A percentile compares a stretch with the other conserved stretches of the same genome.
These are phyloP conservation scores for Eimeria nieschulzi DNA, from an alignment of 169 alveolate species.

Conservation along the genomic window DNA sequence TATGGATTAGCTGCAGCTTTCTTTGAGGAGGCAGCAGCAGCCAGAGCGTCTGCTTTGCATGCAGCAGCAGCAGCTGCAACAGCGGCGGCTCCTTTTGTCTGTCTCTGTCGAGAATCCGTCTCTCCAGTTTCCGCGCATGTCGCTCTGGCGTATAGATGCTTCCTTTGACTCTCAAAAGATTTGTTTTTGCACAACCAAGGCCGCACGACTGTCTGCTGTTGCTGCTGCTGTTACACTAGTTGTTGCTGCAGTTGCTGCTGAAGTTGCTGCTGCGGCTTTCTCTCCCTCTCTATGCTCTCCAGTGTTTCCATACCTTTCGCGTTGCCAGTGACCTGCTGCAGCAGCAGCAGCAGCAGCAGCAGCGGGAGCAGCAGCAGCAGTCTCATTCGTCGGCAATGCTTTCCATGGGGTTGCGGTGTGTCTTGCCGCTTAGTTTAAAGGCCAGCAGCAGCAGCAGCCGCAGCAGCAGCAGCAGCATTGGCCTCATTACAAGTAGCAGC, in stretches of 20 bases:
- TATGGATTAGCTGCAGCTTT: not conserved
- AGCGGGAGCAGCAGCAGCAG: slow-evolving; percentile 30
- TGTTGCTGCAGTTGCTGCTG: slow-evolving; percentile 30
- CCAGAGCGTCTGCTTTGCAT: slow-evolving; percentile 1
- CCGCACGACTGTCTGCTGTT: not conserved
- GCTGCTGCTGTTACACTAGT: slow-evolving; percentile 24
- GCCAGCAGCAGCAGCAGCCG: slow-evolving; percentile 48
- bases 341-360: slow-evolving; percentile 47
- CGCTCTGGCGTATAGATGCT: not conserved
- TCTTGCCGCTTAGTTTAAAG: not conserved
- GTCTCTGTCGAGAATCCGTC: not conserved
- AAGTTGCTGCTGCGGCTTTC: not conserved
- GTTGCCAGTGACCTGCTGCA: slow-evolving; percentile 46
- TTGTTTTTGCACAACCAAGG: not conserved
- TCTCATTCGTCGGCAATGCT: not conserved
- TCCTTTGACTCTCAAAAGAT: not conserved
- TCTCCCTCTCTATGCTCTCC: not conserved
- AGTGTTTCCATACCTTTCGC: not conserved
- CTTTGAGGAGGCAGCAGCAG: not conserved
- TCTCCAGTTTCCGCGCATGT: not conserved
- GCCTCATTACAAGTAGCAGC: slow-evolving; percentile 26
- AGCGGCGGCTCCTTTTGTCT: slow-evolving; percentile 3
- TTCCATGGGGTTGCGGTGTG: not conserved
- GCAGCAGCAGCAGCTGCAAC: slow-evolving; percentile 20
- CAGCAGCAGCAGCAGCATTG: slow-evolving; percentile 8